Evolutionary conservation across 805 yeast species (phyloP).

Genomic region (Wickerhamomyces pijperi): DNA sequence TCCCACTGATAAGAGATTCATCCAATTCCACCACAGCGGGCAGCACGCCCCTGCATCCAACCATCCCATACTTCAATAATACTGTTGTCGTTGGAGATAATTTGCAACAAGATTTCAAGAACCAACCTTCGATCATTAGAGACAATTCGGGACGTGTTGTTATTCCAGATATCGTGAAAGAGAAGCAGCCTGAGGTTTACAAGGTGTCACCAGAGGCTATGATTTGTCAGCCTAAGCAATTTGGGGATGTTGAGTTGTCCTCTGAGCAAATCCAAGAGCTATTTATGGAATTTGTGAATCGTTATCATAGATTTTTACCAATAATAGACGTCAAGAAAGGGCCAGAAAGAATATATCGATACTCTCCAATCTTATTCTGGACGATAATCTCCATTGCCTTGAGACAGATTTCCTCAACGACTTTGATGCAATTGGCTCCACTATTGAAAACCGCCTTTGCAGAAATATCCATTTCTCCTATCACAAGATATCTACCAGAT

Average conservation of each 20-base stretch:
- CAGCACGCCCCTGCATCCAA: not conserved
- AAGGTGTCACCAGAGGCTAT: conserved; percentile 26
- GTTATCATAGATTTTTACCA: conserved; percentile 80
- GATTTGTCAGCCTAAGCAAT: conserved; percentile 52
- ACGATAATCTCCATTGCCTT: conserved; percentile 79
- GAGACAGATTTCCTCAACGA: conserved; percentile 41
- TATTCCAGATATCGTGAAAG: not conserved
- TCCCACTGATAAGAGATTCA: conserved; percentile 1
- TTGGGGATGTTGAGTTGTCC: conserved; percentile 57
- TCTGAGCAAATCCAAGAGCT: conserved; percentile 51
- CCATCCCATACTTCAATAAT: not conserved
- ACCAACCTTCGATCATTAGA: conserved; percentile 2
- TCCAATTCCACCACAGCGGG: too few relatives aligned
- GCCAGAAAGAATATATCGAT: conserved; percentile 65
- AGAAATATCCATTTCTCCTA: conserved; percentile 84
- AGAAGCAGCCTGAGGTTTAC: not conserved
- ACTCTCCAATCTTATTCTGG: conserved; percentile 91
- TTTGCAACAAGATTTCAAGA: not conserved
- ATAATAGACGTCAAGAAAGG: conserved; percentile 76
- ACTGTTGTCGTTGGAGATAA: not conserved
- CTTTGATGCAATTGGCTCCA: conserved; percentile 50
- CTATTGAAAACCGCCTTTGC: conserved; percentile 68
- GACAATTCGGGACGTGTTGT: not conserved
- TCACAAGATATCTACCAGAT: conserved; percentile 70
- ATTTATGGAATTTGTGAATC: conserved; percentile 57